phyloP scores from a whole-genome alignment of 208 protist species.

The Wallacemonas sp. region DNA sequence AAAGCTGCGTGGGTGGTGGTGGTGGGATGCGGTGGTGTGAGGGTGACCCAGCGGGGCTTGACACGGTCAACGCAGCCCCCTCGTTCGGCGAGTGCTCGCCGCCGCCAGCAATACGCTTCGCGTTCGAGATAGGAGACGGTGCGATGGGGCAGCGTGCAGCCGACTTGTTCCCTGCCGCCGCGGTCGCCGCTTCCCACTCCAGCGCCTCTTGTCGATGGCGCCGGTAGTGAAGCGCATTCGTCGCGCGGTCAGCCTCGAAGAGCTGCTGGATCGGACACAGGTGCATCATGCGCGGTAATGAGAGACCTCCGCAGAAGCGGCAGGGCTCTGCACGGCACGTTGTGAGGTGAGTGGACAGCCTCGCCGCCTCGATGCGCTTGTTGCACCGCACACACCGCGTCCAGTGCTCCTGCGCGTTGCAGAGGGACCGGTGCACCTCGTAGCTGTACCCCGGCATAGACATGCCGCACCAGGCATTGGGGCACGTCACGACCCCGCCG shows the following conservation, averaged over 20 bases:
- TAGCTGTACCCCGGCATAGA: constrained; percentile 54
- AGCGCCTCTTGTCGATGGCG: constrained; percentile 1
- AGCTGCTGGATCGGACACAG: constrained; percentile 62
- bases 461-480: constrained; percentile 77
- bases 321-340: constrained; percentile 63
- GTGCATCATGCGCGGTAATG: constrained; percentile 64
- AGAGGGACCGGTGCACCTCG: constrained; percentile 31
- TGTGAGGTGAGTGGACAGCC: constrained; percentile 51
- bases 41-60: too few relatives aligned
- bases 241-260: constrained; percentile 44
- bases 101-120: too few relatives aligned
- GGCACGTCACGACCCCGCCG: constrained; percentile 71
- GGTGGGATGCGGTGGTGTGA: too few relatives aligned
- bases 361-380: constrained; percentile 51
- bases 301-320: constrained; percentile 67
- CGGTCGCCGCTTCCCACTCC: background rate
- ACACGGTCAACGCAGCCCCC: too few relatives aligned
- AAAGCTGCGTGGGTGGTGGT: too few relatives aligned
- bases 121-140: too few relatives aligned
- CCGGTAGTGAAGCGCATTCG: constrained; percentile 26
- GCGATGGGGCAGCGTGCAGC: background rate
- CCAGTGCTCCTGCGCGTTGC: constrained; percentile 58
- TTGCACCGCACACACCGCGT: constrained; percentile 69
- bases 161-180: background rate
- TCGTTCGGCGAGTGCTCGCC: too few relatives aligned